Conservation (phyloP, 306 rosid species). For the cucumber (Cucumis sativus) region DNA sequence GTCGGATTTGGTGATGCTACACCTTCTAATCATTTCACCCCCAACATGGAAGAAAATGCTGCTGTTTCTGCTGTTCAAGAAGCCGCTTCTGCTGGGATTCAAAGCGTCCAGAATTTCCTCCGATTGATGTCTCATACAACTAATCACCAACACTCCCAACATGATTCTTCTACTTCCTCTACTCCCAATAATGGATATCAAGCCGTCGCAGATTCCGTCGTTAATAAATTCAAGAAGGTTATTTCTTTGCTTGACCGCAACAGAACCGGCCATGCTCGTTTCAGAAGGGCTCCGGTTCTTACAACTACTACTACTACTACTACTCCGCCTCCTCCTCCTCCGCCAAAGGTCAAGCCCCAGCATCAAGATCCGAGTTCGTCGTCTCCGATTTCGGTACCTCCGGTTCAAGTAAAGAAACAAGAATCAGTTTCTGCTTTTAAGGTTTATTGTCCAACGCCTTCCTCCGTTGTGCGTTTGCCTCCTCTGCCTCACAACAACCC, state of each 20-base stretch:
- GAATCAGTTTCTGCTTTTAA: conserved; percentile 48
- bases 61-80: conserved; percentile 28
- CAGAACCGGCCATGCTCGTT: conserved; percentile 71
- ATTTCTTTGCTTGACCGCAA: conserved; percentile 43
- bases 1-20: conserved; percentile 17
- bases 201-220: conserved; percentile 42
- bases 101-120: conserved; percentile 54
- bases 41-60: conserved; percentile 11
- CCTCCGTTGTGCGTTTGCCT: conserved; percentile 24
- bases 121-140: conserved; percentile 30
- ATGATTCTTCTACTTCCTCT: background rate
- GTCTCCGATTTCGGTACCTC: background rate
- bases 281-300: conserved; percentile 32
- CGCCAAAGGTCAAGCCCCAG: conserved; percentile 5
- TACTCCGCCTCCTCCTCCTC: background rate
- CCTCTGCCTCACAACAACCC: conserved; percentile 22
- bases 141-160: background rate
- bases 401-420: background rate
- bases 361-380: conserved; percentile 9
- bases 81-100: conserved; percentile 64
- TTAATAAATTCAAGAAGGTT: conserved; percentile 50
- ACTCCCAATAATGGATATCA: conserved; percentile 9
- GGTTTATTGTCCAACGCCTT: conserved; percentile 46
- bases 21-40: conserved; percentile 11
- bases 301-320: background rate